Evolutionary conservation across 169 alveolate species (phyloP), one percentile per base, ranked within the genome.

Genomic region (Babesia ovata): DNA sequence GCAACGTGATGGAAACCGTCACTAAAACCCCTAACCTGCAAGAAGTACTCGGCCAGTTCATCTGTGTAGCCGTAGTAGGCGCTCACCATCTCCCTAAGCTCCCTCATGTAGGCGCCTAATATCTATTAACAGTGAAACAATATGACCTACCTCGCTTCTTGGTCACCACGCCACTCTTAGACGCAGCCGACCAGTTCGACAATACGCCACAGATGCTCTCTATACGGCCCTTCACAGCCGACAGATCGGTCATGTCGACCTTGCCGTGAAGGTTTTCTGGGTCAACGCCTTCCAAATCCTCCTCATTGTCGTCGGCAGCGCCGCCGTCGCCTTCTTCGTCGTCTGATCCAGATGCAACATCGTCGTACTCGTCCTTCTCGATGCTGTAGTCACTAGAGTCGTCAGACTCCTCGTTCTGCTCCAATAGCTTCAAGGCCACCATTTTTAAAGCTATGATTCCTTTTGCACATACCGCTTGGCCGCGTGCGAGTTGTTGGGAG

Each of bases 11-110:
- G 39, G 46, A 0, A 17, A 19, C 26, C 61, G 13, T 28, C 14
- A 11, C 19, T 11, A 0, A 0, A 11, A 22, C n/a, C 19, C 24
- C 69, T 4, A 7, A 73, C 89, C 85, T 73, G 62, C 33, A 91
- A 53, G 71, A 96, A 85, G 63, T 94, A 90, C 39, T 92, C 94
- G 46, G 97, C 90, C 66, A 96, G 70, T 66, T 96, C 98, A 22
- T 74, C 75, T 56, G 96, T 94, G 73, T 95, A 96, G 39, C 96
- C 98, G 77, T 93, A 95, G 65, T 95, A 93, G 26, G 90, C 70
- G 74, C 92, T 85, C 8, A 95, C 85, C 77, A 89, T 90, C 29
- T 85, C 86, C 62, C 84, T 91, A 24, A 95, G 77, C 72, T 88
- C 89, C 24, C 29, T 21, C 45, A 82, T 22, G 48, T 53, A 71